Percentiles rank a stretch among this genome's conserved stretches.
Evolutionary conservation across 1,284 basidiomycete species (phyloP).

Genomic region (Marasmius fiardii): DNA sequence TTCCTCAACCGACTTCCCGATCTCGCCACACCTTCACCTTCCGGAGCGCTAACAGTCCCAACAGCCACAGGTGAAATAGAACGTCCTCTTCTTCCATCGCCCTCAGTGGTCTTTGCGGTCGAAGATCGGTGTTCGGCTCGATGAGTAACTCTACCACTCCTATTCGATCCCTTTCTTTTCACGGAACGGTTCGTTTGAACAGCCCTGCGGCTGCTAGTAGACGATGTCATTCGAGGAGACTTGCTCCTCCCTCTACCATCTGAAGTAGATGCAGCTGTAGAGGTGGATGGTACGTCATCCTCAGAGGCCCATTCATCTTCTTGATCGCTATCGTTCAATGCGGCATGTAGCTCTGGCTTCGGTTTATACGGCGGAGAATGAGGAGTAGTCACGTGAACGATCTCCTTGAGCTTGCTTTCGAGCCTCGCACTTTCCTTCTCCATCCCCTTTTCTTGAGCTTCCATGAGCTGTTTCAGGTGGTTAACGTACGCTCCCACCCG

Average conservation of each 20-base stretch:
- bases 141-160: neutral
- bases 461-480: slow-evolving; percentile 14
- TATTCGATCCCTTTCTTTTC: slow-evolving; percentile 6
- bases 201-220: neutral
- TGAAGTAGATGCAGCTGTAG: neutral
- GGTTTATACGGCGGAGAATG: too few species aligned
- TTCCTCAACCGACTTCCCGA: neutral
- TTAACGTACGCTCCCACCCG: slow-evolving; percentile 12
- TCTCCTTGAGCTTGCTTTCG: slow-evolving; percentile 26
- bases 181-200: slow-evolving; percentile 2
- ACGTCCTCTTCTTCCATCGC: slow-evolving; percentile 6
- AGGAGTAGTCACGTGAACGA: slow-evolving; percentile 11
- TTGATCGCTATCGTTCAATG: slow-evolving; percentile 15
- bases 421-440: slow-evolving; percentile 16
- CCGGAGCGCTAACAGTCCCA: neutral
- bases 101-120: neutral
- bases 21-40: neutral
- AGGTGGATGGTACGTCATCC: neutral
- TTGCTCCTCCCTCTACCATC: slow-evolving; percentile 4
- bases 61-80: neutral
- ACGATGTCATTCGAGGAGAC: slow-evolving; percentile 6
- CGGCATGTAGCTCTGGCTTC: neutral
- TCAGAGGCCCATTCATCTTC: slow-evolving; percentile 30
- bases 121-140: neutral
- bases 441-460: slow-evolving; percentile 20